A percentile compares a stretch with the other conserved stretches of the same genome.
Conservation (phyloP, 345 rosid genomes). For the Brassica rapa region DNA sequence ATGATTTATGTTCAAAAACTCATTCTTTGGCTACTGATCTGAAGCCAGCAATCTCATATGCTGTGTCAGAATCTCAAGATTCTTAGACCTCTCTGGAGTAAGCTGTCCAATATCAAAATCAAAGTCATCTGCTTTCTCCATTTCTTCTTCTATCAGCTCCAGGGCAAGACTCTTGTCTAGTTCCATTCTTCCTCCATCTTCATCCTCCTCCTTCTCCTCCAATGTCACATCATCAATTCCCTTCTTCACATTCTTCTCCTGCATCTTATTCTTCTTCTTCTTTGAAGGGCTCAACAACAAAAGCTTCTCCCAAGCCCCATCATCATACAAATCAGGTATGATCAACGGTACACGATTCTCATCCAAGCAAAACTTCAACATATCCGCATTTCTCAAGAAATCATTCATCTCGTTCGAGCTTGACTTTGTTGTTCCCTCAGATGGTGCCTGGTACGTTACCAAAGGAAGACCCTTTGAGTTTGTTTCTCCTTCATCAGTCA, state of each 20-base stretch:
- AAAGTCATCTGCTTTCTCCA: constrained; percentile 49
- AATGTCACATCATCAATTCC: constrained; percentile 37
- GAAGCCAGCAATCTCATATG: constrained; percentile 58
- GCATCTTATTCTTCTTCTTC: constrained; percentile 34
- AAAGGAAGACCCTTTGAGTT: constrained; percentile 58
- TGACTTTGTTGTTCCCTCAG: constrained; percentile 46
- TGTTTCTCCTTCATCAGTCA: constrained; percentile 44
- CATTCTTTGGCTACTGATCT: background rate
- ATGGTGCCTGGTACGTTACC: constrained; percentile 66
- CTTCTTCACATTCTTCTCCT: constrained; percentile 42
- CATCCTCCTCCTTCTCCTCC: constrained; percentile 31
- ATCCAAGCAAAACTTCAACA: constrained; percentile 66
- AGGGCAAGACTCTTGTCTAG: constrained; percentile 43
- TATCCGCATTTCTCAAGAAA: constrained; percentile 60
- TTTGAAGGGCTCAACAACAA: constrained; percentile 54
- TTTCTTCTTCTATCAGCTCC: constrained; percentile 48
- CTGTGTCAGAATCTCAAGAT: constrained; percentile 58
- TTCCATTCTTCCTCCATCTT: constrained; percentile 30
- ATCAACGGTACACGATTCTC: constrained; percentile 61
- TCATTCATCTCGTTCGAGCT: constrained; percentile 50
- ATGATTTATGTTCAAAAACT: constrained; percentile 21
- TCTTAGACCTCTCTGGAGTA: constrained; percentile 46
- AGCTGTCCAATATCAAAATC: constrained; percentile 44
- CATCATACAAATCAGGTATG: constrained; percentile 69
- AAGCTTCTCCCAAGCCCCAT: constrained; percentile 78